phyloP scores from a whole-genome alignment of 106 monocot species.

The Vanilla planifolia region DNA sequence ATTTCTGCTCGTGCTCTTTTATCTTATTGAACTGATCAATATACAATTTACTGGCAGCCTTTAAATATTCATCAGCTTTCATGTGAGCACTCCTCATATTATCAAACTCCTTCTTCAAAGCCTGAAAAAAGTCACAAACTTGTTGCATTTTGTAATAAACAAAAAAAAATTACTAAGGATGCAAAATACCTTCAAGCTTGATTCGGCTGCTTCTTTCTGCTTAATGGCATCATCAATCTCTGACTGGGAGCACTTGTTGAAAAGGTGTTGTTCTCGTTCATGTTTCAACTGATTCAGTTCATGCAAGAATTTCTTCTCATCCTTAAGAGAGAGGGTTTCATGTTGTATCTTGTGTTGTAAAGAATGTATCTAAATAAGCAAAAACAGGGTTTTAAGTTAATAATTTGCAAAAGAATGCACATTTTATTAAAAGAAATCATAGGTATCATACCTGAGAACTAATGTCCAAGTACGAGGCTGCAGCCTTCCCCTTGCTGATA shows the following conservation, averaged over 20 bases:
- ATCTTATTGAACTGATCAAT: slow-evolving; percentile 5
- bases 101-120: slow-evolving; percentile 10
- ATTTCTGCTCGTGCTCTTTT: slow-evolving; percentile 10
- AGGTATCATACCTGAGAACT: neutral
- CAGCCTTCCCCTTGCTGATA: slow-evolving; percentile 9
- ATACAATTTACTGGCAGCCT: slow-evolving; percentile 1
- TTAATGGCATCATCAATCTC: slow-evolving; percentile 8
- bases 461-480: slow-evolving; percentile 7
- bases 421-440: neutral
- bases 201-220: slow-evolving; percentile 12
- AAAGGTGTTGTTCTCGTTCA: slow-evolving; percentile 8
- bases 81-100: slow-evolving; percentile 4
- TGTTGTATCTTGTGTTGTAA: slow-evolving; percentile 8
- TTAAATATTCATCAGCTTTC: slow-evolving; percentile 3
- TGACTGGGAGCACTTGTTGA: neutral
- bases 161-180: slow-evolving; percentile 1
- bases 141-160: neutral
- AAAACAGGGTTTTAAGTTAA: neutral
- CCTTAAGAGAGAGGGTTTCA: slow-evolving; percentile 7
- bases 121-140: neutral
- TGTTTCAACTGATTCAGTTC: slow-evolving; percentile 5
- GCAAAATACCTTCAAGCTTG: slow-evolving; percentile 3
- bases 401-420: neutral
- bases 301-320: slow-evolving; percentile 7
- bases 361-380: neutral